Percentiles rank a stretch among this genome's conserved stretches.
phyloP scores from a whole-genome alignment of 192 early-diverging fungal genomes.

The Rhizoclosmatium globosum region DNA sequence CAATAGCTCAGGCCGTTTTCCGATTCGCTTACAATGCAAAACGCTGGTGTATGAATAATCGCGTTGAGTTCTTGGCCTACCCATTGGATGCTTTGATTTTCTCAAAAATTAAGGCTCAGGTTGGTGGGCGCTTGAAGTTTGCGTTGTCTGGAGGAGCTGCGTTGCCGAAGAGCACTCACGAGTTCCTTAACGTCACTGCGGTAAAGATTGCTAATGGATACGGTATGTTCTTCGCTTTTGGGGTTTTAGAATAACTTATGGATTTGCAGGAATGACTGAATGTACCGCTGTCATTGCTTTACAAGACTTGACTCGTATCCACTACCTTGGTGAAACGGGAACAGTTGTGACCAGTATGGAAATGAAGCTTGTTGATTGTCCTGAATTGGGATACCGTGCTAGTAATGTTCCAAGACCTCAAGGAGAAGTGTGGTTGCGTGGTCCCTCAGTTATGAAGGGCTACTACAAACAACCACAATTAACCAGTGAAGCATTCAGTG shows the following conservation, averaged over 20 bases:
- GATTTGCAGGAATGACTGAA: slow-evolving; percentile 45
- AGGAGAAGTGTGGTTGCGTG: slow-evolving; percentile 88
- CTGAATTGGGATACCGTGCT: slow-evolving; percentile 43
- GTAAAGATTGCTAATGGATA: slow-evolving; percentile 81
- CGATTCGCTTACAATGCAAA: slow-evolving; percentile 77
- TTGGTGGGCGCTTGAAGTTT: slow-evolving; percentile 83
- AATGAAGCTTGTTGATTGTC: slow-evolving; percentile 77
- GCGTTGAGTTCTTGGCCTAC: slow-evolving; percentile 68
- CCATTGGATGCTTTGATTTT: slow-evolving; percentile 80
- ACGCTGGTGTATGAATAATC: slow-evolving; percentile 56
- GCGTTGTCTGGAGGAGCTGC: slow-evolving; percentile 90
- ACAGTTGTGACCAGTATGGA: slow-evolving; percentile 58
- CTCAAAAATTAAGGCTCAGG: slow-evolving; percentile 77
- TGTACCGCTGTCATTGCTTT: slow-evolving; percentile 6
- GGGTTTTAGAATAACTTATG: slow-evolving; percentile 64
- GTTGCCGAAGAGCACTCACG: slow-evolving; percentile 82
- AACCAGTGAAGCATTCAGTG: slow-evolving; percentile 71
- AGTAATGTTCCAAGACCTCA: slow-evolving; percentile 49
- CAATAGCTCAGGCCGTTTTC: slow-evolving; percentile 74
- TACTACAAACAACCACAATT: slow-evolving; percentile 78
- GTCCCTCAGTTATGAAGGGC: slow-evolving; percentile 77
- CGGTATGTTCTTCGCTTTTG: slow-evolving; percentile 65
- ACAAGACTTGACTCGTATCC: not conserved
- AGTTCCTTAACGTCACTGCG: slow-evolving; percentile 81
- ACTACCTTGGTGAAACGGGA: slow-evolving; percentile 69